Evolutionary conservation across 1,139 yeast genomes (phyloP).

Genomic region (Scheffersomyces stambukii): DNA sequence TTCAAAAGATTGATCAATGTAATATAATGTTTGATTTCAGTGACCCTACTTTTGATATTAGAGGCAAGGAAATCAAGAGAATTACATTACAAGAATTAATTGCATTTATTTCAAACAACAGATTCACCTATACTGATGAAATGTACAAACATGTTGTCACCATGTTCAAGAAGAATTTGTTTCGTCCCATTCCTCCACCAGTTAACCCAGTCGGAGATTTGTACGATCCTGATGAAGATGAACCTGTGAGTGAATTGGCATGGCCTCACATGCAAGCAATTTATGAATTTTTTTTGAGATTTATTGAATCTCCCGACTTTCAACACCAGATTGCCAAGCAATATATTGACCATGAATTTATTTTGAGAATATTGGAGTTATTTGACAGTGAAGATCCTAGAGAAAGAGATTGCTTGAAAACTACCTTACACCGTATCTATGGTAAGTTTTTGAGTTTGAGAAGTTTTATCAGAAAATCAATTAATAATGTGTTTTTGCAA

Average conservation of each 20-base stretch:
- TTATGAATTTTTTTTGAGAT: constrained; percentile 88
- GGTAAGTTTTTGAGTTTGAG: constrained; percentile 91
- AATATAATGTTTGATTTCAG: constrained; percentile 89
- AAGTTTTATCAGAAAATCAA: constrained; percentile 86
- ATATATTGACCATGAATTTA: constrained; percentile 87
- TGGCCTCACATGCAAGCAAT: constrained; percentile 99
- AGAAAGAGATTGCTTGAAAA: constrained; percentile 91
- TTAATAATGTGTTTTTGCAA: constrained; percentile 87
- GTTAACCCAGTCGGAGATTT: constrained; percentile 95
- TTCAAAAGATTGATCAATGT: constrained; percentile 91
- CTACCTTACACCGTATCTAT: constrained; percentile 91
- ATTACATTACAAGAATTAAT: constrained; percentile 83
- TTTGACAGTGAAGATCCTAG: constrained; percentile 97
- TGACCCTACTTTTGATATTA: constrained; percentile 87
- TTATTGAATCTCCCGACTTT: constrained; percentile 92
- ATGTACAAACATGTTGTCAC: constrained; percentile 85
- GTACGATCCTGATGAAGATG: constrained; percentile 98
- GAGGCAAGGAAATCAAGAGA: constrained; percentile 90
- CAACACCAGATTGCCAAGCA: constrained; percentile 91
- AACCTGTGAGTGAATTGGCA: constrained; percentile 91
- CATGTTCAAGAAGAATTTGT: constrained; percentile 85
- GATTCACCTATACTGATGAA: constrained; percentile 84
- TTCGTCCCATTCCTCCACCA: constrained; percentile 97
- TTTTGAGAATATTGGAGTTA: constrained; percentile 72
- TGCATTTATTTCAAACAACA: constrained; percentile 76